Conservation (phyloP, 257 asterid genomes). For the Fraxinus anomala region DNA sequence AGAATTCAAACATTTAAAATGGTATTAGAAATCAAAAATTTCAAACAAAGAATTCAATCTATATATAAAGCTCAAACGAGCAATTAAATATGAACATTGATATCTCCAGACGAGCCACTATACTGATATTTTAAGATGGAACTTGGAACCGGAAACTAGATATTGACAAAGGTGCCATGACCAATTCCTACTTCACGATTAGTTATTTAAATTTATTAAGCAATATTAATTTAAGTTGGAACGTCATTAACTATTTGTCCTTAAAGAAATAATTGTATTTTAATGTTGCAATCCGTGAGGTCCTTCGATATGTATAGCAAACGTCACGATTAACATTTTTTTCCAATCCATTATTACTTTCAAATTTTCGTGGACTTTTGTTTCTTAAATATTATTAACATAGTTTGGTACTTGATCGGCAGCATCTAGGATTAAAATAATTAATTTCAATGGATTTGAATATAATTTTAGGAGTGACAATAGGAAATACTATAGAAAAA, state of each 20-base stretch:
- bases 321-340: background rate
- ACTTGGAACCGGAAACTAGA: background rate
- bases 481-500: background rate
- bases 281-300: background rate
- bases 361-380: background rate
- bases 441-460: background rate
- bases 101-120: background rate
- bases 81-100: too few species aligned
- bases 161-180: background rate
- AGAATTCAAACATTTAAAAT: too few species aligned
- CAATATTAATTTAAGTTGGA: background rate
- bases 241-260: background rate
- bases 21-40: background rate
- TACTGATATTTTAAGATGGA: background rate
- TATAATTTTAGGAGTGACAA: background rate
- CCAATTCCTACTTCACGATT: too few species aligned
- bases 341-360: background rate
- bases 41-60: background rate
- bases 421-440: background rate
- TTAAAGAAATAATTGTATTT: too few species aligned
- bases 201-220: too few species aligned
- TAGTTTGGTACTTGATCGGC: conserved; percentile 3
- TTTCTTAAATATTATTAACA: too few species aligned
- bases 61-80: too few species aligned
- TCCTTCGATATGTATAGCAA: too few species aligned